phyloP scores from a whole-genome alignment of 2,329 filamentous ascomycete genomes.

The Sporothrix brunneoviolacea region DNA sequence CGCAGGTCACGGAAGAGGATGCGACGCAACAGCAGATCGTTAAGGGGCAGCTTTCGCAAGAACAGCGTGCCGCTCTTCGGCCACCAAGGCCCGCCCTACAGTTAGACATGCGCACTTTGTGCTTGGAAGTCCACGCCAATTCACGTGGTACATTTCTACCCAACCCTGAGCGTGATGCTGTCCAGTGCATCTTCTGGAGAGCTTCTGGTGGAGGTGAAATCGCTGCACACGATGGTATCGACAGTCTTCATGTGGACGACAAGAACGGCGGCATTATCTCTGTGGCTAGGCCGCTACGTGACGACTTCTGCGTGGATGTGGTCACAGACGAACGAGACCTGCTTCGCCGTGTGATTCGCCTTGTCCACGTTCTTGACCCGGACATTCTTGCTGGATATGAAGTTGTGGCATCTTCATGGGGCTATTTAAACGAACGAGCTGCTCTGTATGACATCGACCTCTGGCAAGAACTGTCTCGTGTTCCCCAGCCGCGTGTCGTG shows the following conservation, averaged over 20 bases:
- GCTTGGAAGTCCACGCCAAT: constrained; percentile 86
- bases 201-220: constrained; percentile 48
- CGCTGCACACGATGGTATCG: background rate
- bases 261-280: constrained; percentile 63
- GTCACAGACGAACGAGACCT: constrained; percentile 80
- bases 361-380: constrained; percentile 78
- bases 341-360: constrained; percentile 76
- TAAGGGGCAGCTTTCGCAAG: background rate
- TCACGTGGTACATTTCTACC: constrained; percentile 74
- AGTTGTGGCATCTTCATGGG: constrained; percentile 90
- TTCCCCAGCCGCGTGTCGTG: constrained; percentile 31
- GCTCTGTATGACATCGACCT: constrained; percentile 81
- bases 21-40: background rate
- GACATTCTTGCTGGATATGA: constrained; percentile 94
- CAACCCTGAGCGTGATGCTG: constrained; percentile 84
- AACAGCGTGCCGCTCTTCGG: background rate
- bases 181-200: constrained; percentile 88
- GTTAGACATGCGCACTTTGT: constrained; percentile 96
- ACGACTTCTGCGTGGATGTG: constrained; percentile 59
- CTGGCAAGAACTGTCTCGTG: constrained; percentile 83
- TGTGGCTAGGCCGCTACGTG: constrained; percentile 50
- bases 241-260: constrained; percentile 29
- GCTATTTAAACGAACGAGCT: constrained; percentile 87
- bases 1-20: background rate
- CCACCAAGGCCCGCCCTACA: background rate